Evolutionary conservation across 1,284 basidiomycete species (phyloP).

Genomic region (Abortiporus biennis): DNA sequence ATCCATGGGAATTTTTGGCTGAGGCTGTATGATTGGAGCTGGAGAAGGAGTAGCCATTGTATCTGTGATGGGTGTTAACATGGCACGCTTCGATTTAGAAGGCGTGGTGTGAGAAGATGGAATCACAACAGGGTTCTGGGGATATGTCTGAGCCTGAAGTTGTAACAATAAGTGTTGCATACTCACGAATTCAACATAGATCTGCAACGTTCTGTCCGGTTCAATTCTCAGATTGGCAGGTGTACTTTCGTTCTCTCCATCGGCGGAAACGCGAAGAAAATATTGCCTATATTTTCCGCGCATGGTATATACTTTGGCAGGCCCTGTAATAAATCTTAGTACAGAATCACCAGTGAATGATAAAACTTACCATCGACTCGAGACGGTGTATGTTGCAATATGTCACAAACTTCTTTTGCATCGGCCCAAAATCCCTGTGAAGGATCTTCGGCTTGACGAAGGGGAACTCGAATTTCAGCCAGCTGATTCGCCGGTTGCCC

Average conservation of each 20-base stretch:
- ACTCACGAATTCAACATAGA: slow-evolving; percentile 28
- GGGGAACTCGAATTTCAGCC: slow-evolving; percentile 56
- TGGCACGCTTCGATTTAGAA: not conserved
- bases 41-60: not conserved
- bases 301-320: slow-evolving; percentile 60
- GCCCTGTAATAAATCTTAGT: slow-evolving; percentile 40
- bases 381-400: slow-evolving; percentile 55
- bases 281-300: slow-evolving; percentile 67
- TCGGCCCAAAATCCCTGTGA: slow-evolving; percentile 64
- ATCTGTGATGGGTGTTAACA: not conserved
- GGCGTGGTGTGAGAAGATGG: not conserved
- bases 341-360: slow-evolving; percentile 1
- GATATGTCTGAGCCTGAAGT: not conserved
- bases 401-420: slow-evolving; percentile 51
- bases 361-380: slow-evolving; percentile 58
- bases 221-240: slow-evolving; percentile 28
- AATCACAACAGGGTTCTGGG: slow-evolving; percentile 2
- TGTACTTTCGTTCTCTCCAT: slow-evolving; percentile 26
- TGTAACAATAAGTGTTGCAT: not conserved
- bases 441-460: slow-evolving; percentile 37
- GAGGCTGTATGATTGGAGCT: not conserved
- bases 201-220: slow-evolving; percentile 24
- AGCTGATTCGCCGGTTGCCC: slow-evolving; percentile 48
- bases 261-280: slow-evolving; percentile 54
- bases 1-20: not conserved